Evolutionary conservation across 1,284 basidiomycete genomes (phyloP).

Genomic region (Cryptococcus hybrid): DNA sequence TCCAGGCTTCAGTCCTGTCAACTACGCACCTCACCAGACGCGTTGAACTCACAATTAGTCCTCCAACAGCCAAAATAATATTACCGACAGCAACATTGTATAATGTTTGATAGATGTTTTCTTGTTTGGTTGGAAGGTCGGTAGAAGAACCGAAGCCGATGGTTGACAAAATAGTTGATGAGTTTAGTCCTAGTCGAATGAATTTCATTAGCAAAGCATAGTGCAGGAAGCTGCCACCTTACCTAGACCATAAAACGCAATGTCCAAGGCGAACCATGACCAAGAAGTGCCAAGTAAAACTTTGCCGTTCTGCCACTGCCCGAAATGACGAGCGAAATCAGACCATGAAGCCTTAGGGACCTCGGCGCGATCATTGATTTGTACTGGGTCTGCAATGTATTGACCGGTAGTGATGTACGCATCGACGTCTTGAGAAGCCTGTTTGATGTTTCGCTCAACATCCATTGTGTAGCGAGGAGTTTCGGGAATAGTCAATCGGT

Average conservation of each 20-base stretch:
- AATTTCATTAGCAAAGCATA: too few species aligned
- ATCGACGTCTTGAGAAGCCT: conserved; percentile 64
- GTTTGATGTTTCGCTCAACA: conserved; percentile 75
- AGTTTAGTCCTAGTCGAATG: conserved; percentile 61
- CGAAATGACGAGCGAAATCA: conserved; percentile 60
- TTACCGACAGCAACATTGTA: conserved; percentile 53
- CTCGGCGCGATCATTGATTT: conserved; percentile 59
- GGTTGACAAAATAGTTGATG: conserved; percentile 58
- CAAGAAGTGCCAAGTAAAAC: conserved; percentile 52
- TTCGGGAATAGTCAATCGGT: conserved; percentile 54
- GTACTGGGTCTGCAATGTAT: conserved; percentile 59
- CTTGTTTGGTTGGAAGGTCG: conserved; percentile 41
- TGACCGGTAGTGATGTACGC: conserved; percentile 60
- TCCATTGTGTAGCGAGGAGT: conserved; percentile 83
- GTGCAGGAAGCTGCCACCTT: too few species aligned
- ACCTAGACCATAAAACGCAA: conserved; percentile 72
- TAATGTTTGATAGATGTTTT: conserved; percentile 48
- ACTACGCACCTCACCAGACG: too few species aligned
- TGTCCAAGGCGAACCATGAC: conserved; percentile 71
- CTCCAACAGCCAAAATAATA: conserved; percentile 65
- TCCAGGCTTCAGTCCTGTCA: conserved; percentile 37
- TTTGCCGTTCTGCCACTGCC: conserved; percentile 54
- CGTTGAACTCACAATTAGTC: conserved; percentile 39
- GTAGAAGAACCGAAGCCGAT: conserved; percentile 55
- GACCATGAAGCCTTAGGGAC: conserved; percentile 63